Evolutionary conservation across 148 eudicot species (phyloP).

Genomic region (Vaccinium corymbosum): DNA sequence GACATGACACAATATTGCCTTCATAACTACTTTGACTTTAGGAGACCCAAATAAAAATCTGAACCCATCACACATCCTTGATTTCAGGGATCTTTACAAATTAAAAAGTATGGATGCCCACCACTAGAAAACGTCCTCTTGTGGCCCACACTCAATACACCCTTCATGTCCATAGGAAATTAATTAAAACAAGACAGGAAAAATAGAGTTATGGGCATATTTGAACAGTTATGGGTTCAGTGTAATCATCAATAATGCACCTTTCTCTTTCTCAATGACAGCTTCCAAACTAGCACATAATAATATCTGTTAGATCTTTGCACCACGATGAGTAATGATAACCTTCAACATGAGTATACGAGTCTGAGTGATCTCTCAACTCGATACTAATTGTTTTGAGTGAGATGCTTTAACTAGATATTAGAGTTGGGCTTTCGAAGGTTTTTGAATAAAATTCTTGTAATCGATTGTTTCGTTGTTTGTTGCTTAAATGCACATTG

Average conservation of each 20-base stretch:
- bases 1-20: constrained; percentile 5
- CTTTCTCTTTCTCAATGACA: neutral
- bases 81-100: neutral
- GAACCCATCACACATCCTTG: neutral
- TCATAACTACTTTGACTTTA: neutral
- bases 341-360: no score
- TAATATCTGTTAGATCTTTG: no score
- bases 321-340: no score
- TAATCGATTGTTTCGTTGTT: no score
- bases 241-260: neutral
- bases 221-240: no score
- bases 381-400: no score
- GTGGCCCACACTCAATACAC: neutral
- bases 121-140: neutral
- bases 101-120: neutral
- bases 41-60: neutral
- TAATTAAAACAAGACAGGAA: neutral
- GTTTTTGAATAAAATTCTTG: no score
- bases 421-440: no score
- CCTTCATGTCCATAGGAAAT: neutral
- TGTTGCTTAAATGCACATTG: no score
- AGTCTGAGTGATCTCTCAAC: no score
- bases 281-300: neutral
- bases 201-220: neutral
- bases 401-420: no score